Conservation (phyloP, 257 asterid species). For the Solanum peruvianum region DNA sequence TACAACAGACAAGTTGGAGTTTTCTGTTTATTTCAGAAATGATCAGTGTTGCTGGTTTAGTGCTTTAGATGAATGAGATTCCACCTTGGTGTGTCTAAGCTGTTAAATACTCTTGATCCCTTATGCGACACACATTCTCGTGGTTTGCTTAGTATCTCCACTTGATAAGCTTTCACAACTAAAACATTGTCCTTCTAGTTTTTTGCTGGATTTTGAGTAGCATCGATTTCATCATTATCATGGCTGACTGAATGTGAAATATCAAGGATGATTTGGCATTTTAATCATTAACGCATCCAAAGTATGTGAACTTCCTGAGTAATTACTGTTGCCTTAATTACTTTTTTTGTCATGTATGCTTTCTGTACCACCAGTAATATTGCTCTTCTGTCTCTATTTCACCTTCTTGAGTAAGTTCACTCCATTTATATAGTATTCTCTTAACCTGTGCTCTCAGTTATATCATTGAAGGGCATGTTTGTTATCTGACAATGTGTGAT, state of each 20-base stretch:
- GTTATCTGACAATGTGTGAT: constrained; percentile 96
- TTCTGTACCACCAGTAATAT: neutral
- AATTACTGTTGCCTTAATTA: neutral
- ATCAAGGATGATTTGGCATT: neutral
- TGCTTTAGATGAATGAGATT: neutral
- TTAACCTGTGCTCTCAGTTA: constrained; percentile 55
- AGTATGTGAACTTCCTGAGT: neutral
- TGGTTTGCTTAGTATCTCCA: neutral
- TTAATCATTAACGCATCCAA: neutral
- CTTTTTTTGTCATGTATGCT: neutral
- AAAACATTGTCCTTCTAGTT: neutral
- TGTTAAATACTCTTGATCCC: neutral
- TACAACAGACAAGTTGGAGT: neutral
- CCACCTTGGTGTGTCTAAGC: neutral
- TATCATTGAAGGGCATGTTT: constrained; percentile 85
- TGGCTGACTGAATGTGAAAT: neutral
- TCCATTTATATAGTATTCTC: constrained; percentile 9
- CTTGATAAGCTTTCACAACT: neutral
- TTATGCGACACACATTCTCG: neutral
- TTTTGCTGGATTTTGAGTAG: neutral
- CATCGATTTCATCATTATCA: neutral
- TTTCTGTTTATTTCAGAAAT: neutral
- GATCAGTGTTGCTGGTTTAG: neutral
- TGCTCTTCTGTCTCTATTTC: neutral
- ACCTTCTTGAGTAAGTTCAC: neutral